Base-by-base conservation (phyloP, 768 basidiomycete species). In the Calocybe cyanea region DNA sequence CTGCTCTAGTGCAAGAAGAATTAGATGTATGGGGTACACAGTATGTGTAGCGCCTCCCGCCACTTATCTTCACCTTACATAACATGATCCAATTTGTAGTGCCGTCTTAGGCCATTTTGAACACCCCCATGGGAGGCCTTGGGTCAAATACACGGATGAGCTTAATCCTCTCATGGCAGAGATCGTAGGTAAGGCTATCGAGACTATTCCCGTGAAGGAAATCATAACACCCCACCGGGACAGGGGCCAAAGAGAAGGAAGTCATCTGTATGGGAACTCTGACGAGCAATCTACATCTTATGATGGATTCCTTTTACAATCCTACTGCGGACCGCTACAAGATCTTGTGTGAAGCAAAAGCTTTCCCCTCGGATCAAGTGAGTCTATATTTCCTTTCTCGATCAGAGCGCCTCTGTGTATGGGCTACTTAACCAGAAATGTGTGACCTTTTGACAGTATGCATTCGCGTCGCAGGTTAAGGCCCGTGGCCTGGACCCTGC, bases 321-420 rank as follows among this genome's bases (percentile, higher is more conserved):
- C 96, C 96, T 15, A 92, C 88, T 20, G 58, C 77, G 43, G 74
- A 75, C 52, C 82, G 93, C 42, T 92, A 78, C 73, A 98, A 94
- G 76, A 92, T 99, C 62, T 71, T 99, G 46, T 95, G 91, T 68
- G 96, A 99, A 71, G 81, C 83, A 33, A 85, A 78, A 48, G 93
- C 94, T 2, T 99, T 99, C 66, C 94, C 96, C 57, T 94, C 91
- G 63, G 96, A 99, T 76, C 88, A 92, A 73, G 95, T 89, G 45
- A 53, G 79, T n/a, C n/a, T n/a, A n/a, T n/a, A n/a, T n/a, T 62
- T 42, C 25, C 11, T 28, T 28, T 28, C 49, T 41, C 42, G 28
- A 28, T 41, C 33, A 30, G 41, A 41, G 11, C 25, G 25, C 11
- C 11, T 28, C 25, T 28, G 25, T 11, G 11, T 28, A 28, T 28